Evolutionary conservation across 2,329 filamentous ascomycete species (phyloP), one percentile per base, ranked within the genome.

Genomic region (Beauveria bassiana): DNA sequence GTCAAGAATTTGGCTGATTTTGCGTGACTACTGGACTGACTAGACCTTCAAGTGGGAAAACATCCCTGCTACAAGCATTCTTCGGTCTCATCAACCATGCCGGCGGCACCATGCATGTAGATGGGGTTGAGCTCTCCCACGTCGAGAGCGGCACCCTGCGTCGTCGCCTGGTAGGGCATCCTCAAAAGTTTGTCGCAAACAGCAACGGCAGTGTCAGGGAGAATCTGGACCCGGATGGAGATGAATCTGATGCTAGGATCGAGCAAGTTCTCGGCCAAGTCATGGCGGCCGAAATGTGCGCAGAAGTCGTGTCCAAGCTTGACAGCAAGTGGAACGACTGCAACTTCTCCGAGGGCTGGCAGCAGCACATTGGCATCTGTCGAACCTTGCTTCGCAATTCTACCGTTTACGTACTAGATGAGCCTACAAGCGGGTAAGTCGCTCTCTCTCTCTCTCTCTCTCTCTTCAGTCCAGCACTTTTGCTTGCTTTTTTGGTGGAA

Each of bases 371-470:
- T 8, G 47, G 34, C 34, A 49, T 59, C 18, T 26, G 28, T 18
- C 47, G 57, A 22, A 52, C 49, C 16, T 34, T 59, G 12, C 47
- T 59, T 16, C 57, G 49, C 1, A 20, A 52, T 8, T 59, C 49
- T 6, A 45, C 8, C 5, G 5, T 59, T 6, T 59, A 59, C 14
- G 38, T 59, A 2, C n/a, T 59, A 40, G 57, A 59, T 24, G 57
- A 59, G 18, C 57, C 57, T 24, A 53, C 49, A 18, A 59, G 57
- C 24, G 57, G 57, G 57, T 59, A 38, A 14, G 57, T 31, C 26
- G 9, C 9, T 31, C 28, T 31, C 28, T 31, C 28, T 31, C 28
- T 7, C 28, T n/a, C n/a, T n/a, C n/a, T n/a, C n/a, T n/a, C n/a
- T n/a, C n/a, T n/a, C n/a, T n/a, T n/a, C 9, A 3, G 9, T 3